Base-by-base conservation (phyloP, 306 rosid species). In the Elaeagnus macrophylla region DNA sequence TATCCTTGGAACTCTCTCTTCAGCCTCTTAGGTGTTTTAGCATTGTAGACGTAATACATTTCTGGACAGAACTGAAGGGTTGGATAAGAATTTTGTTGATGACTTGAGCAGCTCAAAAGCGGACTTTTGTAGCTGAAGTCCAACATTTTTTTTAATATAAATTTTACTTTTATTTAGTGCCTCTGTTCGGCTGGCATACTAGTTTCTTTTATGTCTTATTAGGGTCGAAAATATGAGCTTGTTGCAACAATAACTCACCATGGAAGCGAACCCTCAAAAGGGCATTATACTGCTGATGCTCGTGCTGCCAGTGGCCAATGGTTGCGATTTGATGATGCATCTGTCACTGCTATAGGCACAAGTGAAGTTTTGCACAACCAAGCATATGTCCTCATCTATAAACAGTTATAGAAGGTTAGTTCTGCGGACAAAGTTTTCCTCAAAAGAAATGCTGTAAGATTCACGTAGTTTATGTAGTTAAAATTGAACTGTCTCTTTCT, bases 201-300 rank as follows among this genome's bases (percentile, higher is more conserved):
- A 57, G 5, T 66, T 2, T 52, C 12, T 32, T 0, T 48, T 36
- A 16, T 37, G 36, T 32, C 57, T n/a, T 43, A 15, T 40, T 64
- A 91, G 99, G 84, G 99, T 46, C 90, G 96, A 50, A 91, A 63
- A 71, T 91, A 84, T 48, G 84, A 87, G 71, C 95, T 91, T 41
- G 95, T 87, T 61, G 83, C 95, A 39, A 91, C 99, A 61, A 77
- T 91, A 55, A 87, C 96, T 71, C 99, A 91, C 77, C 96, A 87
- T 51, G 99, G 99, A 43, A 65, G 82, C 70, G 99, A 87, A 59
- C 82, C 96, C 39, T 91, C 95, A 16, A 87, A 91, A 74, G 99
- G 99, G 19, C 96, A 87, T 68, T 91, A 91, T 75, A 91, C 95
- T 10, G 94, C 99, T 3, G 96, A 91, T 82, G 89, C 89, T 32